Conservation (phyloP, 129 eudicot species). For the Tagetes patula region DNA sequence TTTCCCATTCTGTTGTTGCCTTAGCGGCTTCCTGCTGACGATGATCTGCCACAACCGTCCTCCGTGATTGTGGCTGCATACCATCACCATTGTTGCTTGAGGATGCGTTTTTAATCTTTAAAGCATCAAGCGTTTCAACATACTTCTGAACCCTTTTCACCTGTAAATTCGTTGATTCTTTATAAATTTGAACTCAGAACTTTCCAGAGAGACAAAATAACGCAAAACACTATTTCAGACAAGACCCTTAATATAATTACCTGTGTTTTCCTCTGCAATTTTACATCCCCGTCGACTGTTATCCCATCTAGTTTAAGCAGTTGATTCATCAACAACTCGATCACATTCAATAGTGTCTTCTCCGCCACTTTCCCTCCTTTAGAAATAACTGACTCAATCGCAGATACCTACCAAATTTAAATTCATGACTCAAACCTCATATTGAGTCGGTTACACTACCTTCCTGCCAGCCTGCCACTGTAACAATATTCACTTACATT, state of each 20-base stretch:
- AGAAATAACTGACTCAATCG: slow-evolving; percentile 61
- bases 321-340: too few species aligned
- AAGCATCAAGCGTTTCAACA: slow-evolving; percentile 68
- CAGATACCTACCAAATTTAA: slow-evolving; percentile 52
- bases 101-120: slow-evolving; percentile 60
- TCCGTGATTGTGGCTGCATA: slow-evolving; percentile 45
- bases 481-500: too few species aligned
- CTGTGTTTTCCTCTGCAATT: slow-evolving; percentile 81
- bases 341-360: too few species aligned
- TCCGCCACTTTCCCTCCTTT: slow-evolving; percentile 8
- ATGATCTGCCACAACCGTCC: slow-evolving; percentile 39
- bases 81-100: slow-evolving; percentile 30
- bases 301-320: slow-evolving; percentile 54
- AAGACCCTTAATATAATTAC: slow-evolving; percentile 29
- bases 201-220: not conserved
- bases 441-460: too few species aligned
- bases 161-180: slow-evolving; percentile 31
- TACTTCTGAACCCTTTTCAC: slow-evolving; percentile 30
- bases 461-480: too few species aligned
- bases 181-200: slow-evolving; percentile 3
- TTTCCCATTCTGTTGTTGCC: slow-evolving; percentile 86
- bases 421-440: not conserved
- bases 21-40: slow-evolving; percentile 37
- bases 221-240: not conserved
- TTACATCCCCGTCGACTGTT: slow-evolving; percentile 73